Conservation (phyloP, 805 yeast species). For the Sugiyamaella lignohabitans region DNA sequence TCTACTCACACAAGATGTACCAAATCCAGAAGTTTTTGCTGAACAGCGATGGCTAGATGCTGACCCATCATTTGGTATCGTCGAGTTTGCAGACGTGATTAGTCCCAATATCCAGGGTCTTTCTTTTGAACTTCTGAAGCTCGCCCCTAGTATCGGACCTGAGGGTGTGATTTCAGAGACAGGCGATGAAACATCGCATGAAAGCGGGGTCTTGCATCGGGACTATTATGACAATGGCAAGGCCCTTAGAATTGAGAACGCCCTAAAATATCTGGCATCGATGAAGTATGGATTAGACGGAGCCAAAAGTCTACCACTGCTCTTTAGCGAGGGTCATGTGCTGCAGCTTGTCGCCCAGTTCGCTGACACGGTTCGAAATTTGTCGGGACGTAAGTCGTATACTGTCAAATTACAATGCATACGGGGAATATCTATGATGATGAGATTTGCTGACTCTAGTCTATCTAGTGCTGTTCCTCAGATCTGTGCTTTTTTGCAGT, state of each 20-base stretch:
- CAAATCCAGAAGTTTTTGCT: slow-evolving; percentile 45
- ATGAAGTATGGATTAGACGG: slow-evolving; percentile 9
- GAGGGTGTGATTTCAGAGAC: background rate
- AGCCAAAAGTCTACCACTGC: slow-evolving; percentile 15
- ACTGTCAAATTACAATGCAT: slow-evolving; percentile 66
- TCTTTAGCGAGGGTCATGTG: slow-evolving; percentile 50
- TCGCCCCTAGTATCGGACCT: slow-evolving; percentile 10
- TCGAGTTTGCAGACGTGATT: slow-evolving; percentile 27
- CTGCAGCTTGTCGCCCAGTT: slow-evolving; percentile 60
- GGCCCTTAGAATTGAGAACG: slow-evolving; percentile 7
- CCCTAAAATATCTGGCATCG: slow-evolving; percentile 12
- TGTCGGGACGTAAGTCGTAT: slow-evolving; percentile 63
- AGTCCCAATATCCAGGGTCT: slow-evolving; percentile 22
- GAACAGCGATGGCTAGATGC: slow-evolving; percentile 47
- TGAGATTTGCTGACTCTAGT: slow-evolving; percentile 43
- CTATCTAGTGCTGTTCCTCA: slow-evolving; percentile 73
- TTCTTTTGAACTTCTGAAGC: slow-evolving; percentile 35
- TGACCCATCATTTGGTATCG: slow-evolving; percentile 41
- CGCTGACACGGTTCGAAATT: slow-evolving; percentile 71
- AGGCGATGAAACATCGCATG: background rate
- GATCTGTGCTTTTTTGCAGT: slow-evolving; percentile 76
- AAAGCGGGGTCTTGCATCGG: background rate
- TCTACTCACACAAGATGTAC: slow-evolving; percentile 45
- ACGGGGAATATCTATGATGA: slow-evolving; percentile 64
- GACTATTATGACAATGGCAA: slow-evolving; percentile 13